phyloP scores from a whole-genome alignment of 2,329 filamentous ascomycete species.

The Aspergillus floridensis region DNA sequence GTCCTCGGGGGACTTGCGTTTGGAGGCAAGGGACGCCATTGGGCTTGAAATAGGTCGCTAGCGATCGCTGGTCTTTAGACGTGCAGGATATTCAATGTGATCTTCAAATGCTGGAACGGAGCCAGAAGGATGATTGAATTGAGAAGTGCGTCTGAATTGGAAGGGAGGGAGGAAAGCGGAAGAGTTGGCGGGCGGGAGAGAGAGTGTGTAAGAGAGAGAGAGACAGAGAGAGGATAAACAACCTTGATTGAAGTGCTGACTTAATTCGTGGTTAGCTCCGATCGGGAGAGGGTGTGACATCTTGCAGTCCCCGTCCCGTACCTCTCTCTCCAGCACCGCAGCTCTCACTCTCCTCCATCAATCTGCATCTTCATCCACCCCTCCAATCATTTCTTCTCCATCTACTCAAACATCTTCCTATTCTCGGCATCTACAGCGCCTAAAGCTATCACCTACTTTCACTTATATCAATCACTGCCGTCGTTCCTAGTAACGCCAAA shows the following conservation, averaged over 20 bases:
- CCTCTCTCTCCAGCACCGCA: conserved; percentile 17
- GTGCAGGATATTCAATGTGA: background rate
- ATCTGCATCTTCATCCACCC: conserved; percentile 8
- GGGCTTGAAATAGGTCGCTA: background rate
- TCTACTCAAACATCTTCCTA: conserved; percentile 2
- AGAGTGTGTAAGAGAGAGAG: too few relatives aligned
- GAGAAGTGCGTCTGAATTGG: background rate
- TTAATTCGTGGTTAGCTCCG: conserved; percentile 24
- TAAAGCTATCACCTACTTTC: background rate
- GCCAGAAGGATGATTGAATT: background rate
- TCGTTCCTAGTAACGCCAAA: conserved; percentile 6
- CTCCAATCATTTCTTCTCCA: conserved; percentile 11
- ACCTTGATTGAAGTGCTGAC: conserved; percentile 25
- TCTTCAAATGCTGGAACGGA: background rate
- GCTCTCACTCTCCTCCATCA: conserved; percentile 22
- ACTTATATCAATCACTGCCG: background rate
- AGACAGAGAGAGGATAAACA: conserved; percentile 44
- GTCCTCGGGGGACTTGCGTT: conserved; percentile 42
- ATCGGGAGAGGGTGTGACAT: conserved; percentile 19
- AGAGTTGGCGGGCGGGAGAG: conserved; percentile 7
- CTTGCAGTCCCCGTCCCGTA: conserved; percentile 11
- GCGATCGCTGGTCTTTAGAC: background rate
- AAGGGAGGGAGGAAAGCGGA: conserved; percentile 1
- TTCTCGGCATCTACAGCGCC: background rate
- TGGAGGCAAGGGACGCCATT: conserved; percentile 41